Percentiles rank a stretch among this genome's conserved stretches.
Conservation (phyloP, 129 eudicot genomes). For the Deinandra increscens region DNA sequence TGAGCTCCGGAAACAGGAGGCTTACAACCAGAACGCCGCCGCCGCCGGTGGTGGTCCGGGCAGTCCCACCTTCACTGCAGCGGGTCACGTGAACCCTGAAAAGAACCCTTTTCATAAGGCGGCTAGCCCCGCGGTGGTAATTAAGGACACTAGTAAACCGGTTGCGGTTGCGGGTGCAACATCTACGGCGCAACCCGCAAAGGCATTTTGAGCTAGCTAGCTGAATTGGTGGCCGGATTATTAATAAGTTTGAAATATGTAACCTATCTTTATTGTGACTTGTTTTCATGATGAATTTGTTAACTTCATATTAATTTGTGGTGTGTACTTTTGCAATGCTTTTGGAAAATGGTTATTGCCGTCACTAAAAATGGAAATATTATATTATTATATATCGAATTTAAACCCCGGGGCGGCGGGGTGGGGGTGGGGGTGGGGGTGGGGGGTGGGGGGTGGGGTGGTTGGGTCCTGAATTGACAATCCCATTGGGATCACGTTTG, state of each 20-base stretch:
- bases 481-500: too few species aligned
- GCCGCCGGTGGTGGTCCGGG: constrained; percentile 19
- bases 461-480: too few species aligned
- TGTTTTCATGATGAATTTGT: not conserved
- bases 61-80: constrained; percentile 32
- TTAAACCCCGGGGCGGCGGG: too few species aligned
- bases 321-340: too few species aligned
- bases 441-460: too few species aligned
- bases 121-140: not conserved
- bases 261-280: not conserved
- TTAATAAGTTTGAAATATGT: not conserved
- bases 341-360: too few species aligned
- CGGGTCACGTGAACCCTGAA: constrained; percentile 20
- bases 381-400: too few species aligned
- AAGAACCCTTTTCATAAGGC: constrained; percentile 25
- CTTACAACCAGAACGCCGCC: constrained; percentile 44
- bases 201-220: not conserved
- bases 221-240: not conserved
- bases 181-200: constrained; percentile 3
- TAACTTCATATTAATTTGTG: not conserved
- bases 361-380: too few species aligned
- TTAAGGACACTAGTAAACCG: not conserved
- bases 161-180: constrained; percentile 9
- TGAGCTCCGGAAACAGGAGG: constrained; percentile 48
- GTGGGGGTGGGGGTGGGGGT: too few species aligned